Evolutionary conservation across 2,329 filamentous ascomycete genomes (phyloP).

Genomic region (Sphaceloma murrayae): DNA sequence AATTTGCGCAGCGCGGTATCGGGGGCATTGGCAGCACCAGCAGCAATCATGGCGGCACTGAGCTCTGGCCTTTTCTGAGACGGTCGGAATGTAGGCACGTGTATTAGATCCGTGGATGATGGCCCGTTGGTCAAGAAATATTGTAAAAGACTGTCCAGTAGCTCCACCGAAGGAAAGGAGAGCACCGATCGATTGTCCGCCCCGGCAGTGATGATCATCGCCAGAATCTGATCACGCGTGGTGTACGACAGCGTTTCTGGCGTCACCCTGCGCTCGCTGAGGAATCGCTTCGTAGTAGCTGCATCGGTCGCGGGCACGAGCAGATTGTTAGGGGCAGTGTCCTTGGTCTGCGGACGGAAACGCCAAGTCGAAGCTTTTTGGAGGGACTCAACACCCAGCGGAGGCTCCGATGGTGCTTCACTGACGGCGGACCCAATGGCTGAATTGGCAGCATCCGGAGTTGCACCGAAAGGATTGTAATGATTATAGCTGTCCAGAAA

Average conservation of each 20-base stretch:
- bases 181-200: slow-evolving; percentile 43
- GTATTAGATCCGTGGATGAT: slow-evolving; percentile 47
- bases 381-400: slow-evolving; percentile 29
- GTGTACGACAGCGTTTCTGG: slow-evolving; percentile 34
- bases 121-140: slow-evolving; percentile 48
- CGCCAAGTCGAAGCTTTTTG: slow-evolving; percentile 38
- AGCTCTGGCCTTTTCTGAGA: slow-evolving; percentile 50
- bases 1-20: slow-evolving; percentile 52
- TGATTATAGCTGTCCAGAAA: slow-evolving; percentile 39
- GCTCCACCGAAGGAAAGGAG: slow-evolving; percentile 52
- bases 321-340: slow-evolving; percentile 31
- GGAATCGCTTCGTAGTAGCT: slow-evolving; percentile 25
- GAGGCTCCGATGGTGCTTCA: slow-evolving; percentile 24
- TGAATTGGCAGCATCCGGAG: slow-evolving; percentile 22
- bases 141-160: slow-evolving; percentile 53
- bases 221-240: slow-evolving; percentile 51
- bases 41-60: slow-evolving; percentile 49
- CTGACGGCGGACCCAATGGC: slow-evolving; percentile 25
- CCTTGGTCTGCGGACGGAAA: slow-evolving; percentile 33
- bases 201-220: slow-evolving; percentile 51
- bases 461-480: slow-evolving; percentile 34
- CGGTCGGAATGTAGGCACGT: slow-evolving; percentile 50
- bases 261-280: slow-evolving; percentile 34
- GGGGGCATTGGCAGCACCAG: slow-evolving; percentile 51
- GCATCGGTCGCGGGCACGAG: slow-evolving; percentile 33